These are phyloP conservation scores for Sclerotinia borealis DNA, from an alignment of 2,329 filamentous ascomycete species.

Conservation along the genomic window DNA sequence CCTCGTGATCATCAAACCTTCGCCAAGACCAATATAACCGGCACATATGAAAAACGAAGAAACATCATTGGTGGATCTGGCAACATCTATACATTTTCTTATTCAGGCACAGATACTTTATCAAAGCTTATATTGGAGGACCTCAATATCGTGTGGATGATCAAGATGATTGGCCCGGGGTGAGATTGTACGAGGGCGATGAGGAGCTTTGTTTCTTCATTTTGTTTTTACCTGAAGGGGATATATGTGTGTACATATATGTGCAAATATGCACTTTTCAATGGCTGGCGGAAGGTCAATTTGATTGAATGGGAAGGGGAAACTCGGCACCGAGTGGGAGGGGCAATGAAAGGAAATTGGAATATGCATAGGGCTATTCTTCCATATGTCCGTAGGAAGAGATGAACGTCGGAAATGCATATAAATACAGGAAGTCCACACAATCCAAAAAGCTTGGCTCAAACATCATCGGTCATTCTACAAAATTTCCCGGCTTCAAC, in stretches of 20 bases:
- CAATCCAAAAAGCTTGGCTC: not conserved
- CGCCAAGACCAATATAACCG: not conserved
- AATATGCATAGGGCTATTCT: not conserved
- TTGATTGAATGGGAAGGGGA: not conserved
- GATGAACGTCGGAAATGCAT: not conserved
- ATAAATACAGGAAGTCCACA: not conserved
- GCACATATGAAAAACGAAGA: not conserved
- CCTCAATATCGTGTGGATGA: not conserved
- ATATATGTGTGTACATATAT: not conserved
- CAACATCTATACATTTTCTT: not conserved
- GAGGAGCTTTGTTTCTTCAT: not conserved
- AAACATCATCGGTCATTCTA: not conserved
- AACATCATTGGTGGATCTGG: not conserved
- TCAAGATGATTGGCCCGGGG: not conserved
- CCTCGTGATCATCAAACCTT: not conserved
- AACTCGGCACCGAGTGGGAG: not conserved
- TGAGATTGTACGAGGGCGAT: not conserved
- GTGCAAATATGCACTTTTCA: not conserved
- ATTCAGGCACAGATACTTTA: not conserved
- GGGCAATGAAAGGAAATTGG: not conserved
- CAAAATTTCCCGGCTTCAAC: not conserved
- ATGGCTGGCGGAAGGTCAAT: not conserved
- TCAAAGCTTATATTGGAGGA: not conserved
- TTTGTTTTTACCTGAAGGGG: not conserved
- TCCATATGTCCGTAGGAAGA: not conserved